Evolutionary conservation across 2,329 filamentous ascomycete species (phyloP).

Genomic region (Pseudogymnoascus sp.): DNA sequence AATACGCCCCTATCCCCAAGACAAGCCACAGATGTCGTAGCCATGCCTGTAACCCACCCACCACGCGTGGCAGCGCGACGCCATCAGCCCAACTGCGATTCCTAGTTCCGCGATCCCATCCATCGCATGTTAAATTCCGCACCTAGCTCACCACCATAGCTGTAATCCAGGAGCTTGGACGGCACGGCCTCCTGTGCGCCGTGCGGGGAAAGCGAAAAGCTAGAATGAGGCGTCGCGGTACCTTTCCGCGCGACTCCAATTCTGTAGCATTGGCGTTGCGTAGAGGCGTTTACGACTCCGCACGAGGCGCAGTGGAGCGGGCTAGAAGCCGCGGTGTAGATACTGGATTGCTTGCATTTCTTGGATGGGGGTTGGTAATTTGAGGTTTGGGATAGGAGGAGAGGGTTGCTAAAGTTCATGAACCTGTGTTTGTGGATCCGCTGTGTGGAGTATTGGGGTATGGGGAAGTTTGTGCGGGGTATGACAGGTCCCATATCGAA

Average conservation of each 20-base stretch:
- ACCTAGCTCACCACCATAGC: background rate
- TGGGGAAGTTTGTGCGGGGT: background rate
- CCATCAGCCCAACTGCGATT: background rate
- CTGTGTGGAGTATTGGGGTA: background rate
- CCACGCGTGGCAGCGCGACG: background rate
- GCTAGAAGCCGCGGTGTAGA: background rate
- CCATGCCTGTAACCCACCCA: background rate
- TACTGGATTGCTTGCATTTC: background rate
- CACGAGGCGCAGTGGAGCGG: background rate
- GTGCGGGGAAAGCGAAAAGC: background rate
- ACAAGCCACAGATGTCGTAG: background rate
- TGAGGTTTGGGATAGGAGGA: background rate
- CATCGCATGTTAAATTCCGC: background rate
- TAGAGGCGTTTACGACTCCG: background rate
- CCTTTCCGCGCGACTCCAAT: background rate
- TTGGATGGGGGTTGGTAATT: background rate
- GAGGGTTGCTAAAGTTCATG: background rate
- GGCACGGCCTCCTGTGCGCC: background rate
- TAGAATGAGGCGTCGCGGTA: background rate
- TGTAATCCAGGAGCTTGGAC: background rate
- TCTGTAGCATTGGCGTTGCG: background rate
- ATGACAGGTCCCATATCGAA: background rate
- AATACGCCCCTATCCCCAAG: background rate
- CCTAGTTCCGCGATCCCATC: background rate
- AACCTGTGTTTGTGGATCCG: background rate